Evolutionary conservation across 192 early-diverging fungal species (phyloP).

Genomic region (Powellomyces hirtus): DNA sequence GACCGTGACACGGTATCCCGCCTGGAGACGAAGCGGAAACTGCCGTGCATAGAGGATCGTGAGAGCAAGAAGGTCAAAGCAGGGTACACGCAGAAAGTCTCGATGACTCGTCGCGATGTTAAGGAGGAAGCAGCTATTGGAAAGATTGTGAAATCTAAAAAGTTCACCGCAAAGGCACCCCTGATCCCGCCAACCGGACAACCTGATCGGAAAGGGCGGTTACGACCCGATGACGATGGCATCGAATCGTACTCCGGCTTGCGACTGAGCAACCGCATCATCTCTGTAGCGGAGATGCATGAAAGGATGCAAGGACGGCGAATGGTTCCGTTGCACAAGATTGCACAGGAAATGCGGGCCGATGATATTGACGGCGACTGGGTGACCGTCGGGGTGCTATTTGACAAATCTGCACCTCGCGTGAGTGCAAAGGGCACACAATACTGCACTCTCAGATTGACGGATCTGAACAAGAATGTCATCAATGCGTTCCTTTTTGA

Average conservation of each 20-base stretch:
- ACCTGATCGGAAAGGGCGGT: neutral
- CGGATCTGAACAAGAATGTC: slow-evolving; percentile 26
- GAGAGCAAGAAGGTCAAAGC: neutral
- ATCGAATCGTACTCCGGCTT: neutral
- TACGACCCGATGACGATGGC: neutral
- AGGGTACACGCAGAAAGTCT: neutral
- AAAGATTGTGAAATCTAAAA: neutral
- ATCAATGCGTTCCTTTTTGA: slow-evolving; percentile 40
- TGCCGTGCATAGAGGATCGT: no score
- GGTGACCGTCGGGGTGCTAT: slow-evolving; percentile 38
- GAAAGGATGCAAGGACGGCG: neutral
- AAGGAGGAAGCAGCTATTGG: neutral
- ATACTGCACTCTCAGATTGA: slow-evolving; percentile 31
- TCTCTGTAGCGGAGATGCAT: neutral
- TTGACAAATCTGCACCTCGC: slow-evolving; percentile 21
- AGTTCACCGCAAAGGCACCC: neutral
- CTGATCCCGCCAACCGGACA: neutral
- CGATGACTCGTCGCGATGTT: neutral
- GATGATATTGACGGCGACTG: slow-evolving; percentile 38
- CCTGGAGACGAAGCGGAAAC: no score
- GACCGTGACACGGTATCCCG: no score
- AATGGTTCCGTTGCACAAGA: neutral
- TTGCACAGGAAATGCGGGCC: slow-evolving; percentile 1
- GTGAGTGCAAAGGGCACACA: slow-evolving; percentile 26
- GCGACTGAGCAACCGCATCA: neutral